Percentiles rank a stretch among this genome's conserved stretches.
phyloP scores from a whole-genome alignment of 129 eudicot species.

The Flaveria robusta region DNA sequence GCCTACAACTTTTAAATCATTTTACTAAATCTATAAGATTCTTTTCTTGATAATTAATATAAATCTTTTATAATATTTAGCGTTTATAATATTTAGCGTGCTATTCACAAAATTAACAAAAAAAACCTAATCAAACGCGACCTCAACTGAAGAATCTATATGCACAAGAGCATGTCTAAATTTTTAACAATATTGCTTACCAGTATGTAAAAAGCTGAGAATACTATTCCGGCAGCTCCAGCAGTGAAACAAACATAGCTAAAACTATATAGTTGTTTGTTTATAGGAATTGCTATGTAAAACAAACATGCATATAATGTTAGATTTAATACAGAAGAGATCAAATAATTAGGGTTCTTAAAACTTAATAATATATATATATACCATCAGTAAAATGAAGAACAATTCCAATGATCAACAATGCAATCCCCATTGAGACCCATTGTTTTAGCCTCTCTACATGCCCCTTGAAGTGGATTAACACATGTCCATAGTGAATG shows the following conservation, averaged over 20 bases:
- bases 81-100: background rate
- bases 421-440: slow-evolving; percentile 69
- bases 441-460: slow-evolving; percentile 91
- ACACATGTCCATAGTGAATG: slow-evolving; percentile 83
- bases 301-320: background rate
- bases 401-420: slow-evolving; percentile 56
- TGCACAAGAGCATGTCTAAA: background rate
- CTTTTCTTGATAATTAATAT: background rate
- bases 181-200: slow-evolving; percentile 29
- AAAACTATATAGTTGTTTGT: slow-evolving; percentile 87
- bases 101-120: no score
- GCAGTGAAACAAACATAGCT: slow-evolving; percentile 90
- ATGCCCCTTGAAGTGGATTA: slow-evolving; percentile 88
- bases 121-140: no score
- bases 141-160: no score
- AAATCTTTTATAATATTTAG: background rate
- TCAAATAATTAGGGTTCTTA: background rate
- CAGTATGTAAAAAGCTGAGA: slow-evolving; percentile 69
- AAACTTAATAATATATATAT: background rate
- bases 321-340: background rate
- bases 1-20: background rate
- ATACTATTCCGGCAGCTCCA: slow-evolving; percentile 87
- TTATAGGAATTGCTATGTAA: slow-evolving; percentile 78
- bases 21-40: background rate
- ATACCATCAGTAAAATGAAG: slow-evolving; percentile 88